Evolutionary conservation across 2,329 filamentous ascomycete genomes (phyloP).

Genomic region (Monosporascus ibericus): DNA sequence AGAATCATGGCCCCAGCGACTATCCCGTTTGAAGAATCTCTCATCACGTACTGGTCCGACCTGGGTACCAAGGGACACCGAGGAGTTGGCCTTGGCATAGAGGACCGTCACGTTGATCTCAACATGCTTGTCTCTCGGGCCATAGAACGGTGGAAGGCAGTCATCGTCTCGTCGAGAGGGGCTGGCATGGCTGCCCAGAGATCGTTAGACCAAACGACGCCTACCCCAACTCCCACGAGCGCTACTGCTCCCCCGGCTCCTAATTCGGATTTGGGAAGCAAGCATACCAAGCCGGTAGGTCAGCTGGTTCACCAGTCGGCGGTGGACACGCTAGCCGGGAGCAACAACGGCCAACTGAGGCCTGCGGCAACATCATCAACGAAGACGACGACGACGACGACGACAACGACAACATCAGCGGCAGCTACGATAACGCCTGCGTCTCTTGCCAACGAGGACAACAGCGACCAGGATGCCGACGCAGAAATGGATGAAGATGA

Average conservation of each 20-base stretch:
- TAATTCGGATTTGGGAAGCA: neutral
- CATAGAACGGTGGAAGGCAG: constrained; percentile 57
- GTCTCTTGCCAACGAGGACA: constrained; percentile 38
- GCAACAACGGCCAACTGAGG: constrained; percentile 11
- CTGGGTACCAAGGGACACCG: constrained; percentile 33
- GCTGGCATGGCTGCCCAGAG: constrained; percentile 46
- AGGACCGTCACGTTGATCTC: constrained; percentile 48
- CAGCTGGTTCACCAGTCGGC: constrained; percentile 12
- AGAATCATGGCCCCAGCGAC: constrained; percentile 46
- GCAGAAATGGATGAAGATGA: constrained; percentile 54
- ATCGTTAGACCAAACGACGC: constrained; percentile 34
- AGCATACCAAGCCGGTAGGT: constrained; percentile 6
- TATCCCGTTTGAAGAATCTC: constrained; percentile 43
- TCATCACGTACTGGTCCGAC: constrained; percentile 42
- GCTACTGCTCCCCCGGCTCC: constrained; percentile 10
- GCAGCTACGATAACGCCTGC: constrained; percentile 24
- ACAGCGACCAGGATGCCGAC: constrained; percentile 38
- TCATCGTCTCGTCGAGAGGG: constrained; percentile 47
- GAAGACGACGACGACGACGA: constrained; percentile 8
- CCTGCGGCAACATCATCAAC: constrained; percentile 11
- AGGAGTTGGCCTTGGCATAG: constrained; percentile 39
- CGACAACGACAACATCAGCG: constrained; percentile 13
- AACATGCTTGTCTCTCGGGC: constrained; percentile 45
- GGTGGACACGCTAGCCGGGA: constrained; percentile 14
- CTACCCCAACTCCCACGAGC: constrained; percentile 15